Evolutionary conservation across 768 basidiomycete species (phyloP).

Genomic region (Termitomyces sp.): DNA sequence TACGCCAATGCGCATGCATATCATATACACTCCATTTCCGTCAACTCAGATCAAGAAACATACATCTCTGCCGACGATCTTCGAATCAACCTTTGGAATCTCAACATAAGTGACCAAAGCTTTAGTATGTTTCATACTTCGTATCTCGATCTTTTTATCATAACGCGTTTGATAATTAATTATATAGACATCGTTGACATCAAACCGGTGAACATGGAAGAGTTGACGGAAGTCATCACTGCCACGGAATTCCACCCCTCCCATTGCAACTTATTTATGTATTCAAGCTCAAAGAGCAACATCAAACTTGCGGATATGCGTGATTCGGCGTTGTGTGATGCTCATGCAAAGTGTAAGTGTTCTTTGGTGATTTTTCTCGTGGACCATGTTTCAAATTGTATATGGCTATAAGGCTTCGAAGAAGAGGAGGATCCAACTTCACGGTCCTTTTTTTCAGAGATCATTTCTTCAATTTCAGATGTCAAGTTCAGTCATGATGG

Average conservation of each 20-base stretch:
- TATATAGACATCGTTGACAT: conserved; percentile 94
- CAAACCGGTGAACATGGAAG: conserved; percentile 99
- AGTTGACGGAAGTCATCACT: conserved; percentile 99
- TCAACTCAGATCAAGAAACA: conserved; percentile 99
- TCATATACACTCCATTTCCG: conserved; percentile 99
- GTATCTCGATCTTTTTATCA: neutral
- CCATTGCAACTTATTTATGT: conserved; percentile 99
- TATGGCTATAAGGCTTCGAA: conserved; percentile 71
- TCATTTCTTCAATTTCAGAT: conserved; percentile 98
- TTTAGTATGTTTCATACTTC: conserved; percentile 70
- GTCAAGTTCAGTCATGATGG: conserved; percentile 99
- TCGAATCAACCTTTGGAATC: conserved; percentile 96
- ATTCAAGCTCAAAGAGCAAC: conserved; percentile 98
- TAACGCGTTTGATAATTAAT: conserved; percentile 4
- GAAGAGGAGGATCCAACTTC: conserved; percentile 98
- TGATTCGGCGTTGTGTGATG: conserved; percentile 93
- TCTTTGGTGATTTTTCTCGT: neutral
- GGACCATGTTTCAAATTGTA: conserved; percentile 3
- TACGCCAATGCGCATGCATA: conserved; percentile 99
- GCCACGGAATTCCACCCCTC: conserved; percentile 97
- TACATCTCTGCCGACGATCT: conserved; percentile 99
- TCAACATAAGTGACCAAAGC: conserved; percentile 97
- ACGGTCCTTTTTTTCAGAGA: conserved; percentile 99
- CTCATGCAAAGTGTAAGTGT: conserved; percentile 87
- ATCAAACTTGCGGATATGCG: conserved; percentile 99